phyloP scores from a whole-genome alignment of 2,329 filamentous ascomycete genomes.

The Aspergillus hortae region DNA sequence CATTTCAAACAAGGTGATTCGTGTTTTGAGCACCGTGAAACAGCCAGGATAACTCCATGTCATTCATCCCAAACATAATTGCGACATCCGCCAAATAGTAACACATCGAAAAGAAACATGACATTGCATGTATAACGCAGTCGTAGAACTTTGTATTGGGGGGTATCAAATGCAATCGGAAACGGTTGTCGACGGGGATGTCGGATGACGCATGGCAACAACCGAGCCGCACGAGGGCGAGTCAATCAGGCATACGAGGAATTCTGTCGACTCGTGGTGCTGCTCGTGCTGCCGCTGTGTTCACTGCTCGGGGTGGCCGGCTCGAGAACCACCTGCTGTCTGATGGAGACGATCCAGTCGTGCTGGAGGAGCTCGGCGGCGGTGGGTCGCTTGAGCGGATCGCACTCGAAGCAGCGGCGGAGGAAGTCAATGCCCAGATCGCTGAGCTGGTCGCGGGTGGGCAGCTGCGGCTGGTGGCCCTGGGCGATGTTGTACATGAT shows the following conservation, averaged over 20 bases:
- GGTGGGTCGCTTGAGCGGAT: constrained; percentile 73
- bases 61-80: no score
- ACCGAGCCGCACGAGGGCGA: neutral
- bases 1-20: no score
- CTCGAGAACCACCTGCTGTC: constrained; percentile 46
- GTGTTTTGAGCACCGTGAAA: no score
- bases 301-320: constrained; percentile 38
- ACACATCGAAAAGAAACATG: neutral
- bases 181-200: neutral
- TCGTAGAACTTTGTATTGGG: neutral
- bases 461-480: constrained; percentile 86
- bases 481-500: constrained; percentile 99
- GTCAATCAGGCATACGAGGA: constrained; percentile 22
- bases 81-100: neutral
- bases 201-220: neutral
- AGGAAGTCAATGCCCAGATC: constrained; percentile 83
- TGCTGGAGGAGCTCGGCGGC: constrained; percentile 90
- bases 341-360: constrained; percentile 69
- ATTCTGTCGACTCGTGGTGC: constrained; percentile 28
- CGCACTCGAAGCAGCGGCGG: constrained; percentile 77
- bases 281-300: constrained; percentile 35
- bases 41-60: neutral
- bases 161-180: constrained; percentile 1
- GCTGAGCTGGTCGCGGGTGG: constrained; percentile 77
- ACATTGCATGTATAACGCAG: neutral